Percentiles rank a stretch among this genome's conserved stretches.
Evolutionary conservation across 441 rosid genomes (phyloP).

Genomic region (Populus hybrid): DNA sequence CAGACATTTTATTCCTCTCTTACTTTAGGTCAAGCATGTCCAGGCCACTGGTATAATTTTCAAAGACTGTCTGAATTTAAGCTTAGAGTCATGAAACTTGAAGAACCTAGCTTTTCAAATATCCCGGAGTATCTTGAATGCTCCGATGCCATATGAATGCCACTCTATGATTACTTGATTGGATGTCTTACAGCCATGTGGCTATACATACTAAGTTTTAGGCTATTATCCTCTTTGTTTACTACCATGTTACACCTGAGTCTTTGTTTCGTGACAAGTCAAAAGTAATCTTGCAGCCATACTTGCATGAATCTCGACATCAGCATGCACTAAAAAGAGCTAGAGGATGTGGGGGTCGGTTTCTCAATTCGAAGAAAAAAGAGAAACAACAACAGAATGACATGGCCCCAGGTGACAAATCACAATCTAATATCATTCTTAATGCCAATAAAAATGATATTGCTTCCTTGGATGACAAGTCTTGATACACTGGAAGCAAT

Average conservation of each 20-base stretch:
- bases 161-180: background rate
- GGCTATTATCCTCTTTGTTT: background rate
- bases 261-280: slow-evolving; percentile 6
- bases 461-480: slow-evolving; percentile 42
- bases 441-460: slow-evolving; percentile 47
- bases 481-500: slow-evolving; percentile 29
- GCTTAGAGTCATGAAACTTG: background rate
- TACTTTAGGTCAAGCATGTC: slow-evolving; percentile 3
- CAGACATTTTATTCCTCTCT: background rate
- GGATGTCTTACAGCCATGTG: background rate
- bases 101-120: background rate
- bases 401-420: slow-evolving; percentile 46
- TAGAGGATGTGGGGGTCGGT: slow-evolving; percentile 93
- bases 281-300: slow-evolving; percentile 56
- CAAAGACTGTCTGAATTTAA: background rate
- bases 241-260: background rate
- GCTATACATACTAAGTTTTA: background rate
- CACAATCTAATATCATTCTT: slow-evolving; percentile 58
- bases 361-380: slow-evolving; percentile 78
- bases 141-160: background rate
- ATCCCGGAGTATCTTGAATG: background rate
- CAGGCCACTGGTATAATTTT: background rate
- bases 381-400: slow-evolving; percentile 48
- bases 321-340: slow-evolving; percentile 88
- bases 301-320: slow-evolving; percentile 25